Base-by-base conservation (phyloP, 2,329 filamentous ascomycete genomes). In the Dothideomycetidae sp. region DNA sequence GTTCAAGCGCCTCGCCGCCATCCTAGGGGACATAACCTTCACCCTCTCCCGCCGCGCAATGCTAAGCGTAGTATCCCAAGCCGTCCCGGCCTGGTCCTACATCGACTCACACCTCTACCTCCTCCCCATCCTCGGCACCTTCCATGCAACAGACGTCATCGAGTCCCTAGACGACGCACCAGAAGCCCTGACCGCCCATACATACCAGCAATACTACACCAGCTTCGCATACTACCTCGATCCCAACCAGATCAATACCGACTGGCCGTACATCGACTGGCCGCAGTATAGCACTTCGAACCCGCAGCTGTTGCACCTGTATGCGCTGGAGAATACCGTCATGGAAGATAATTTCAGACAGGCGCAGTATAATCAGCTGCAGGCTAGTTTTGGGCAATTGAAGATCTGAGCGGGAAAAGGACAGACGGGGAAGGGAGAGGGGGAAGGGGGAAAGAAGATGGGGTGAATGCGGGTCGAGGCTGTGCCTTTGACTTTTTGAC, bases 21-120 rank as follows among this genome's bases (percentile, higher is more conserved):
- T 88, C 17, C 61, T 86, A 0, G 82, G 82, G 10, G 82, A 90
- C 51, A 49, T 84, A 0, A 71, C 71, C 2, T 88, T 90, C 57
- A 86, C 77, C 0, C 64, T 90, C 0, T 71, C 73, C 0, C 73
- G 81, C 1, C 73, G 82, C 11, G 42, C 67, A 4, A 76, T 81
- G 53, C 68, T 90, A 14, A 51, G 64, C 10, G 41, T 50, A 0
- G 55, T 71, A 2, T 50, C 53, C 0, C 37, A 57, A 1, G 57
- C 61, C 10, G 71, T 84, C 0, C 73, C 75, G 0, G 61, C 64
- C 1, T 90, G 80, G 80, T 82, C 77, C 0, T 90, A 85, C 57
- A 67, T 90, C 1, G 60, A 76, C 0, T 77, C 73, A 0, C 86
- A 86, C 58, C 57, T 78, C 60, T 73, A 77, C 51, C 76, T 76